These are phyloP conservation scores for Termitomyces bulborhizus DNA, from an alignment of 768 basidiomycete genomes.

Conservation along the genomic window DNA sequence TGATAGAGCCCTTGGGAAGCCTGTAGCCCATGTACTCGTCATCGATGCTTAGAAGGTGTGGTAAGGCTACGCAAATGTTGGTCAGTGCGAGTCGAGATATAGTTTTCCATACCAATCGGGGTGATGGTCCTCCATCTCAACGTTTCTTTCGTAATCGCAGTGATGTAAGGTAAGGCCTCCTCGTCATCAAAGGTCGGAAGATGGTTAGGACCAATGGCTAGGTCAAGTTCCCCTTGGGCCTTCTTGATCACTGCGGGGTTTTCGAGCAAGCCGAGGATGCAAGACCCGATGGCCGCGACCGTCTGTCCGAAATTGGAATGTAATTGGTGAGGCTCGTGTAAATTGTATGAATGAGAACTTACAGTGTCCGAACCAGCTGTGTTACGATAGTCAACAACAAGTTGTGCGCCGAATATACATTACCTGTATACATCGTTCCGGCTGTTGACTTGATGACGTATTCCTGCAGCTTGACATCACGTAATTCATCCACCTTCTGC, in stretches of 20 bases:
- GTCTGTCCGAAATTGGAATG: constrained; percentile 14
- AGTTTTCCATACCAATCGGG: constrained; percentile 16
- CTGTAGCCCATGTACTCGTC: constrained; percentile 28
- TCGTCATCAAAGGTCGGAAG: constrained; percentile 25
- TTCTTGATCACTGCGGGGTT: constrained; percentile 20
- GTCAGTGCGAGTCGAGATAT: not conserved
- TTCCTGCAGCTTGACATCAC: constrained; percentile 13
- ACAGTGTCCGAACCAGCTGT: constrained; percentile 25
- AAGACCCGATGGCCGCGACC: constrained; percentile 15
- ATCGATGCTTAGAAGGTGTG: constrained; percentile 22
- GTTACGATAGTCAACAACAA: not conserved
- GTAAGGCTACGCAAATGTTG: constrained; percentile 16
- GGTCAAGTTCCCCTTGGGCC: constrained; percentile 26
- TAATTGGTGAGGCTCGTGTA: not conserved
- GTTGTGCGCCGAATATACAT: not conserved
- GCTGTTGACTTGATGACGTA: constrained; percentile 16
- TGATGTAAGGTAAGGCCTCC: constrained; percentile 22
- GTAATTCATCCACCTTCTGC: constrained; percentile 12
- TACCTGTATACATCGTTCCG: constrained; percentile 21
- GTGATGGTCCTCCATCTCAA: constrained; percentile 21
- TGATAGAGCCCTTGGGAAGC: constrained; percentile 26
- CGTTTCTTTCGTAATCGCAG: constrained; percentile 26
- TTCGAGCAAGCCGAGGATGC: constrained; percentile 24
- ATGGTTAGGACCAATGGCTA: constrained; percentile 19
- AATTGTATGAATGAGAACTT: not conserved